Base-by-base conservation (phyloP, 495 filamentous ascomycete species). In the Aspergillus coremiiformis region DNA sequence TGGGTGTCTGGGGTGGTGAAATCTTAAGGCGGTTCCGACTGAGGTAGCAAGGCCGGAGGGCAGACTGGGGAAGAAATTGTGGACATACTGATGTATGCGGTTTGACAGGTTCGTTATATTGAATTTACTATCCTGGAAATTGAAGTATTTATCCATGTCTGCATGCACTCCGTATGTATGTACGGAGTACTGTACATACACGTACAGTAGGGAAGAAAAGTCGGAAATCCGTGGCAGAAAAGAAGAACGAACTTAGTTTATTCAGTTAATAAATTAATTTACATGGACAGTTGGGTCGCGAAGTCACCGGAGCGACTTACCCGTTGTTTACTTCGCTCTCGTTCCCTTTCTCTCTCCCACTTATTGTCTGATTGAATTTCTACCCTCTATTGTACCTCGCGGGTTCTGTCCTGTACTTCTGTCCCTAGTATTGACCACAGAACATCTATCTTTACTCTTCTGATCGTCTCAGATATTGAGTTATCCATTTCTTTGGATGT, bases 271-370 rank as follows among this genome's bases (percentile, higher is more conserved):
- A n/a, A n/a, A n/a, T n/a, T n/a, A n/a, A n/a, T n/a, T n/a, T n/a
- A n/a, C n/a, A n/a, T n/a, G n/a, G n/a, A n/a, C 47, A 10, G 32
- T 56, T 48, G 54, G 49, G 48, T 52, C 54, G 52, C 52, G 47
- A 56, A 55, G 54, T 56, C 49, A 49, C 49, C 54, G 37, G 49
- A 57, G 54, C 50, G 54, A 57, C 54, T 57, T 57, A 22, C 23
- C 54, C 44, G 49, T 57, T 52, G 50, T 52, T 53, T 52, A 57
- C 54, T 24, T 42, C 44, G 12, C n/a, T n/a, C n/a, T n/a, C n/a
- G n/a, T n/a, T 41, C 42, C 47, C 32, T 29, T n/a, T 39, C 47
- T 24, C 39, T 11, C 22, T 30, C 44, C 29, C 21, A 22, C 17
- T 39, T 27, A 19, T 24, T 5, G 7, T 41, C 15, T 15, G 9